These are phyloP conservation scores for Scedosporium dehoogii DNA, from an alignment of 2,329 filamentous ascomycete species.

Conservation along the genomic window DNA sequence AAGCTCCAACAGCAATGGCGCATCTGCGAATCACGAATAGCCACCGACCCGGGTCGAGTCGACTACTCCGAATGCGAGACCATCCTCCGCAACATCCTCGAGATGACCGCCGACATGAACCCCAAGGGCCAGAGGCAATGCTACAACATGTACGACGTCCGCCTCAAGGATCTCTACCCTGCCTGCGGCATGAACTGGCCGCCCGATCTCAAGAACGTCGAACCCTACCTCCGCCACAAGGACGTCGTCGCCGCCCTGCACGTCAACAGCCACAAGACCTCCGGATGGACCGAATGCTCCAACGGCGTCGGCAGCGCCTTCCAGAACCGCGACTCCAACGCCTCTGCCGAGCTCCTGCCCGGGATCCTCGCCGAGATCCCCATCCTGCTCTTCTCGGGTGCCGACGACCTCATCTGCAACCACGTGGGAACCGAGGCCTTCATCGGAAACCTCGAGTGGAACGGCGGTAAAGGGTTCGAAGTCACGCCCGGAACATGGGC, in stretches of 20 bases:
- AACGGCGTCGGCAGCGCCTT: conserved; percentile 69
- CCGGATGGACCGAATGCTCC: conserved; percentile 87
- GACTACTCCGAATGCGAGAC: conserved; percentile 64
- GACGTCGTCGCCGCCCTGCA: conserved; percentile 76
- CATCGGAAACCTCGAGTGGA: conserved; percentile 87
- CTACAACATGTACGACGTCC: conserved; percentile 95
- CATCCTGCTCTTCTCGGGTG: conserved; percentile 82
- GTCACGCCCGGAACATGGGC: conserved; percentile 78
- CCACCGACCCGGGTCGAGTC: conserved; percentile 39
- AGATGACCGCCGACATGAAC: conserved; percentile 42
- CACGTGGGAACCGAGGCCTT: conserved; percentile 87
- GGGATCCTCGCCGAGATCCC: conserved; percentile 67
- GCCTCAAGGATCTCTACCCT: conserved; percentile 67
- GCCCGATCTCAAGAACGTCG: conserved; percentile 67
- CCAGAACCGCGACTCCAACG: conserved; percentile 57
- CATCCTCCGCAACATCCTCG: conserved; percentile 65
- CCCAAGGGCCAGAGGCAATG: conserved; percentile 51
- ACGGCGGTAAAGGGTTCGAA: conserved; percentile 85
- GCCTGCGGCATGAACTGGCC: conserved; percentile 98
- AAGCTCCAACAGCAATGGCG: conserved; percentile 59
- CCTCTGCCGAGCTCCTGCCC: conserved; percentile 66
- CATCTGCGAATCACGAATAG: conserved; percentile 56
- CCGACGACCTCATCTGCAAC: conserved; percentile 94
- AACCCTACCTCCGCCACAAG: conserved; percentile 72
- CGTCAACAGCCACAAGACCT: conserved; percentile 68